Percentiles rank a stretch among this genome's conserved stretches.
phyloP scores from a whole-genome alignment of 139 green algal species.

The Eudorina sp. region DNA sequence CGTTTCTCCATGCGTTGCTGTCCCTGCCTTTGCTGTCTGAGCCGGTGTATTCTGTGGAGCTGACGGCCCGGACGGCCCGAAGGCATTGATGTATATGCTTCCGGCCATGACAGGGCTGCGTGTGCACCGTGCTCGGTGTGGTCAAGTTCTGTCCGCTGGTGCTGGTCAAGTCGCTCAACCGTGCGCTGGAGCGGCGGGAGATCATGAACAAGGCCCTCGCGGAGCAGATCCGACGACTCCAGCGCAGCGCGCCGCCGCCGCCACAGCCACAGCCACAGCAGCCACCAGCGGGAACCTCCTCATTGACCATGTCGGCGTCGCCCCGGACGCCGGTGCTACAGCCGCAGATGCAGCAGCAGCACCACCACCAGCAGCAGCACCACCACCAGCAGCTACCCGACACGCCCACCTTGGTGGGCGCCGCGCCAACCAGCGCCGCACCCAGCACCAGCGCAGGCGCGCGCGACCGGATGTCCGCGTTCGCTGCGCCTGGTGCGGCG shows the following conservation, averaged over 20 bases:
- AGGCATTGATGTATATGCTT: too few relatives aligned
- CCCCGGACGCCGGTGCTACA: background rate
- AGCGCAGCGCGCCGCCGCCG: conserved; percentile 4
- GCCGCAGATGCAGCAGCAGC: background rate
- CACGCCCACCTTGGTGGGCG: background rate
- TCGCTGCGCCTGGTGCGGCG: background rate
- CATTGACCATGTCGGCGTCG: background rate
- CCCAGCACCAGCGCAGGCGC: too few relatives aligned
- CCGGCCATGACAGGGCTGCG: conserved; percentile 45
- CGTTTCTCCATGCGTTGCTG: too few relatives aligned
- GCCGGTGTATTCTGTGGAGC: too few relatives aligned
- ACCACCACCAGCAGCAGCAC: background rate
- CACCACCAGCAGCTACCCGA: background rate
- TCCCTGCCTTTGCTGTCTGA: too few relatives aligned
- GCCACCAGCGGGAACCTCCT: too few relatives aligned
- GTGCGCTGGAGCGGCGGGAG: conserved; percentile 5
- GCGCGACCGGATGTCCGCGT: background rate
- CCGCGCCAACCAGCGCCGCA: too few relatives aligned
- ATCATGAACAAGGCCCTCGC: conserved; percentile 37
- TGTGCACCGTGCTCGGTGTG: conserved; percentile 26
- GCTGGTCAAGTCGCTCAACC: background rate
- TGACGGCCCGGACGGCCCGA: too few relatives aligned
- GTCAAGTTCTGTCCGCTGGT: conserved; percentile 15
- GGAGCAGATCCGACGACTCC: conserved; percentile 27
- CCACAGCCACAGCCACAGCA: too few relatives aligned